Conservation (phyloP, 805 yeast genomes). For the Lipomyces mesembrius region DNA sequence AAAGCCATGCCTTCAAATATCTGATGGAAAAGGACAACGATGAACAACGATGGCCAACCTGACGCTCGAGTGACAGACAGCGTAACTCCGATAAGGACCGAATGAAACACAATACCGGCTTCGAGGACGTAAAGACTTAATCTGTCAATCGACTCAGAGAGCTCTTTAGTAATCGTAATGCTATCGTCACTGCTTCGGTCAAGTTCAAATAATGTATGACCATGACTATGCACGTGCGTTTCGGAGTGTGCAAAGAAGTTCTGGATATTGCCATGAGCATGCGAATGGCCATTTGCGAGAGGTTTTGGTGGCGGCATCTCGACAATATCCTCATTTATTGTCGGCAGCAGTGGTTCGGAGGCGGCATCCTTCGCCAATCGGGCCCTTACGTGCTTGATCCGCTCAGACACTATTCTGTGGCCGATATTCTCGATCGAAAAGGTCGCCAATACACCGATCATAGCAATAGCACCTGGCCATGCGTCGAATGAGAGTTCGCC, state of each 20-base stretch:
- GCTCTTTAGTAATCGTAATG: constrained; percentile 2
- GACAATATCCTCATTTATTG: not conserved
- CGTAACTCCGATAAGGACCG: constrained; percentile 72
- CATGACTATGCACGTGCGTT: constrained; percentile 42
- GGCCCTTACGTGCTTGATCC: constrained; percentile 22
- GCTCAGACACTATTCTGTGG: constrained; percentile 32
- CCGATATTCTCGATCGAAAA: constrained; percentile 58
- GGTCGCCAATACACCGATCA: constrained; percentile 55
- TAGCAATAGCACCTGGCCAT: constrained; percentile 59
- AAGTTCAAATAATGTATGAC: constrained; percentile 56
- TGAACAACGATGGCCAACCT: constrained; percentile 65
- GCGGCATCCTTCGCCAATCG: constrained; percentile 7
- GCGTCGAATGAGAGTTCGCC: constrained; percentile 61
- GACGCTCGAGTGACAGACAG: constrained; percentile 70
- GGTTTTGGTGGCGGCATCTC: not conserved
- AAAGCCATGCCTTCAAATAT: constrained; percentile 85
- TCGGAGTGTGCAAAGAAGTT: constrained; percentile 18
- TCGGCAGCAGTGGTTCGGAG: constrained; percentile 1
- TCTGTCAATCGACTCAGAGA: constrained; percentile 28
- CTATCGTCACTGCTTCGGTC: constrained; percentile 1
- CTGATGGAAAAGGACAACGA: constrained; percentile 76
- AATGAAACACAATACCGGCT: constrained; percentile 75
- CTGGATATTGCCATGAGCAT: constrained; percentile 11
- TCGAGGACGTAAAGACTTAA: constrained; percentile 53
- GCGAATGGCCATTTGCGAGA: not conserved